Evolutionary conservation across 129 eudicot genomes (phyloP).

Genomic region (Rutidosis leptorrhynchoides): DNA sequence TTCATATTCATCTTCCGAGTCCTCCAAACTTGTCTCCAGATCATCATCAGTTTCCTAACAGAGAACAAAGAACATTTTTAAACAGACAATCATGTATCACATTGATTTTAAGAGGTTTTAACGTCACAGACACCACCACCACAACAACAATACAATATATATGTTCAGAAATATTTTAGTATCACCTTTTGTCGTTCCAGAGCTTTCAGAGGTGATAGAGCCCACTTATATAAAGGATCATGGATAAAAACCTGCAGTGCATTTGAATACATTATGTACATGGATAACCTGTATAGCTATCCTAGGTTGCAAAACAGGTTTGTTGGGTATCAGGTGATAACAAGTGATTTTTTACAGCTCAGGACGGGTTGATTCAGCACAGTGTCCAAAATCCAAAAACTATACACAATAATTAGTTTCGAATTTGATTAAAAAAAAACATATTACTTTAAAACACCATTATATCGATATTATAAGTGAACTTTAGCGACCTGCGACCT

Average conservation of each 20-base stretch:
- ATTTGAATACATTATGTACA: constrained; percentile 5
- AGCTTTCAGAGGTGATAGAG: constrained; percentile 91
- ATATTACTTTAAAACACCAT: neutral
- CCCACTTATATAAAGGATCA: constrained; percentile 97
- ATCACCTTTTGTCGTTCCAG: constrained; percentile 92
- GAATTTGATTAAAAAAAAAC: neutral
- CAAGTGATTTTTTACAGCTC: neutral
- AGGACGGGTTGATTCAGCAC: too few species aligned
- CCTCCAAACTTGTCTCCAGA: constrained; percentile 73
- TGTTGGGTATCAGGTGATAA: neutral
- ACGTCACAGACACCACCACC: constrained; percentile 1
- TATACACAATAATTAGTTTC: neutral
- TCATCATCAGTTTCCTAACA: constrained; percentile 79
- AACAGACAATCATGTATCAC: neutral
- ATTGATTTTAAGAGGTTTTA: neutral
- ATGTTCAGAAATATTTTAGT: neutral
- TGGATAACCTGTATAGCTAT: constrained; percentile 5
- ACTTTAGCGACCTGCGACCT: neutral
- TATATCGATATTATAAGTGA: too few species aligned
- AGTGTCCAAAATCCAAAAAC: too few species aligned
- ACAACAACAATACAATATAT: neutral
- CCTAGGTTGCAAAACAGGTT: neutral
- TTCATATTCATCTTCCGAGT: constrained; percentile 71
- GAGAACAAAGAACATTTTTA: constrained; percentile 5
- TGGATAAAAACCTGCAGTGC: constrained; percentile 89